A percentile compares a stretch with the other conserved stretches of the same genome.
phyloP scores from a whole-genome alignment of 208 protist genomes.

The Trypanosoma caninum region DNA sequence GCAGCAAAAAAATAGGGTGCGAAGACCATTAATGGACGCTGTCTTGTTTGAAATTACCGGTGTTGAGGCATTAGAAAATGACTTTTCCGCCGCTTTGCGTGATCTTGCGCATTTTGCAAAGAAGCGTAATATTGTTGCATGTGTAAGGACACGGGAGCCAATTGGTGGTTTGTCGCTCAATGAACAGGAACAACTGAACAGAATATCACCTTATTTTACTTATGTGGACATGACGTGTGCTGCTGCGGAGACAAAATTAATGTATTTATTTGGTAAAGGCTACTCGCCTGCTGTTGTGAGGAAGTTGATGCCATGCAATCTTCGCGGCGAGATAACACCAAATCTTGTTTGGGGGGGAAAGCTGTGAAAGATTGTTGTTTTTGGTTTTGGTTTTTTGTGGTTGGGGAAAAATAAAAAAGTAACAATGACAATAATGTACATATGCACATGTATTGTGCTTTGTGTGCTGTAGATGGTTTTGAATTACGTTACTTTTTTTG shows the following conservation, averaged over 20 bases:
- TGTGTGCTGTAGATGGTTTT: too few relatives aligned
- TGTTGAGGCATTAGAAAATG: conserved; percentile 31
- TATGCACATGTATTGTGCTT: neutral
- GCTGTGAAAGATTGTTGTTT: neutral
- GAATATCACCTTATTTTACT: conserved; percentile 32
- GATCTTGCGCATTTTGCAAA: conserved; percentile 29
- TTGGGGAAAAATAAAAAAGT: too few relatives aligned
- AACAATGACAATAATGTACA: too few relatives aligned
- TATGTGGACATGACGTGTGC: conserved; percentile 55
- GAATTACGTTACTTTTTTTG: too few relatives aligned
- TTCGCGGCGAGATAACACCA: conserved; percentile 62
- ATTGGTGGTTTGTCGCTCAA: conserved; percentile 31
- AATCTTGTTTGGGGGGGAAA: neutral
- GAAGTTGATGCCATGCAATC: conserved; percentile 40
- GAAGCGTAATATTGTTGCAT: conserved; percentile 30
- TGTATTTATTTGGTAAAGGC: conserved; percentile 77
- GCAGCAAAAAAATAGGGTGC: neutral
- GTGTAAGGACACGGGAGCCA: conserved; percentile 35
- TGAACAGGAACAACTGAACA: conserved; percentile 35
- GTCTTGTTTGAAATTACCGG: conserved; percentile 54
- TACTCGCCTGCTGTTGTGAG: conserved; percentile 32
- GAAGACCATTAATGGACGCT: conserved; percentile 32
- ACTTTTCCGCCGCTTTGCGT: conserved; percentile 27
- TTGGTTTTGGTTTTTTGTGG: too few relatives aligned
- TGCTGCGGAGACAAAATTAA: conserved; percentile 64